A percentile compares a stretch with the other conserved stretches of the same genome.
Evolutionary conservation across 306 rosid genomes (phyloP).

Genomic region (Hippophae gyantsensis): DNA sequence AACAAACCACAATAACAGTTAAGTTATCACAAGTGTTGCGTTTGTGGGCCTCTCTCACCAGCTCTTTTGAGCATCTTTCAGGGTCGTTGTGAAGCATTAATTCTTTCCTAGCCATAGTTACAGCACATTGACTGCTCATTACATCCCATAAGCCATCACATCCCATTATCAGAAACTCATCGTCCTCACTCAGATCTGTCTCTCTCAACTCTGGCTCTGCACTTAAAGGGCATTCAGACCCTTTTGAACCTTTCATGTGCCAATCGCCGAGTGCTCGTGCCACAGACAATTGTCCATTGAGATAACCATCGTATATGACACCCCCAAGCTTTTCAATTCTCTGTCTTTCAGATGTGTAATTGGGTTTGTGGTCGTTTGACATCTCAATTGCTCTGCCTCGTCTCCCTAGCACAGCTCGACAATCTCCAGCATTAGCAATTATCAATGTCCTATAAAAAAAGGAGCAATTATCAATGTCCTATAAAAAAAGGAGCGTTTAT

Average conservation of each 20-base stretch:
- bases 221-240: constrained; percentile 49
- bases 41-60: constrained; percentile 57
- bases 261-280: constrained; percentile 69
- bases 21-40: constrained; percentile 57
- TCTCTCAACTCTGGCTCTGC: constrained; percentile 58
- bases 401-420: constrained; percentile 60
- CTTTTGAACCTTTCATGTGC: constrained; percentile 63
- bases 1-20: constrained; percentile 55
- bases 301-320: constrained; percentile 60
- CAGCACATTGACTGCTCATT: constrained; percentile 75
- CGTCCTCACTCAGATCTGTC: constrained; percentile 39
- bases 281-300: constrained; percentile 60
- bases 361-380: constrained; percentile 69
- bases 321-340: constrained; percentile 72
- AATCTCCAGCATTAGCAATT: constrained; percentile 60
- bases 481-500: constrained; percentile 22
- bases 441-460: constrained; percentile 36
- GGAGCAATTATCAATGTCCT: constrained; percentile 34
- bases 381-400: constrained; percentile 55
- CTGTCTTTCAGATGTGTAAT: constrained; percentile 53
- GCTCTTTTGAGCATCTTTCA: constrained; percentile 32
- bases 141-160: constrained; percentile 80
- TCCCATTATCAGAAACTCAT: constrained; percentile 57
- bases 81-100: constrained; percentile 60
- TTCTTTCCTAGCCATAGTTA: constrained; percentile 60